A percentile compares a stretch with the other conserved stretches of the same genome.
These are phyloP conservation scores for Fonsecaea pedrosoi DNA, from an alignment of 2,329 filamentous ascomycete genomes.

Conservation along the genomic window DNA sequence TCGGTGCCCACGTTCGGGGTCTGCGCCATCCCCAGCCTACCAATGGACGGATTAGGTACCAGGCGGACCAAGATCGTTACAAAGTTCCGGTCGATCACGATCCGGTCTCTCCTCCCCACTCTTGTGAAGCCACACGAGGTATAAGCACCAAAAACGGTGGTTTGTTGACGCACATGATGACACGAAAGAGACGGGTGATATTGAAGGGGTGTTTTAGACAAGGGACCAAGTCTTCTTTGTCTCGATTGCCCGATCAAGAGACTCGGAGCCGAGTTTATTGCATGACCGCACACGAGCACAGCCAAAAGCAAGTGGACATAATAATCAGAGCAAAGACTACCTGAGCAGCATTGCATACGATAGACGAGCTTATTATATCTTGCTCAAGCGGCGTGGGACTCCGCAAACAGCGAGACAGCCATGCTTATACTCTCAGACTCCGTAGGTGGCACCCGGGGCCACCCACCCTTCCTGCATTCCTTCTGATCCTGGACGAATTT, in stretches of 20 bases:
- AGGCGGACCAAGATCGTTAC: neutral
- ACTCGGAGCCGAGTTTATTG: neutral
- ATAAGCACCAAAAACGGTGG: neutral
- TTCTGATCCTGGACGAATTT: neutral
- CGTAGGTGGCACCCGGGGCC: neutral
- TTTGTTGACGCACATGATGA: neutral
- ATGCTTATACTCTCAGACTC: neutral
- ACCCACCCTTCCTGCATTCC: neutral
- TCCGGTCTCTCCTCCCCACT: neutral
- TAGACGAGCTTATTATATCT: constrained; percentile 4
- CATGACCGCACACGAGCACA: neutral
- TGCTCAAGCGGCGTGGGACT: neutral
- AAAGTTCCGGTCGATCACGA: constrained; percentile 5
- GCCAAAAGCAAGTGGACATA: neutral
- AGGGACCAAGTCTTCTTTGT: neutral
- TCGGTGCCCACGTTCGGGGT: neutral
- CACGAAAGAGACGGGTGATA: constrained; percentile 1
- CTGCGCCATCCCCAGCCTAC: constrained; percentile 1
- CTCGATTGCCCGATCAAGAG: neutral
- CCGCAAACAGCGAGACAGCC: neutral
- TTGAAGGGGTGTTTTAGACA: constrained; percentile 2
- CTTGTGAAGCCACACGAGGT: neutral
- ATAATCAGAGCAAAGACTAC: neutral
- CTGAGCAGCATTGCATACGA: neutral
- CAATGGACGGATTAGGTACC: neutral